phyloP scores from a whole-genome alignment of 768 basidiomycete species.

The Lentinus brumalis region DNA sequence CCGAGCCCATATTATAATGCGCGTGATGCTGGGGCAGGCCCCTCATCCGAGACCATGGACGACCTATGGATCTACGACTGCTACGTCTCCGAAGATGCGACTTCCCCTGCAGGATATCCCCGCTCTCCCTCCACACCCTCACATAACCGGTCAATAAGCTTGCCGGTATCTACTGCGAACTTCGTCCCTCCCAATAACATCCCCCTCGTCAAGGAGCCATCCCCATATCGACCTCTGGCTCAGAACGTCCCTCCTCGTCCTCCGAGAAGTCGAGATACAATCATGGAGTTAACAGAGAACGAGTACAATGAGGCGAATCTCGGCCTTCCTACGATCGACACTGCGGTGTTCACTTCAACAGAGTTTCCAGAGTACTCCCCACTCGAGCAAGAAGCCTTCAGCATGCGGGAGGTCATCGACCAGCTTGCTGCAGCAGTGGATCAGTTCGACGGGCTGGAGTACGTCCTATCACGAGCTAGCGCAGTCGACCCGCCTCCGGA shows the following conservation, averaged over 20 bases:
- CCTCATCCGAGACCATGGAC: constrained; percentile 13
- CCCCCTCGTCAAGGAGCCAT: constrained; percentile 13
- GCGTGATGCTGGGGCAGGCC: constrained; percentile 5
- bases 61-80: constrained; percentile 22
- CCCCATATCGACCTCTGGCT: constrained; percentile 3
- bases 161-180: constrained; percentile 11
- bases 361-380: constrained; percentile 19
- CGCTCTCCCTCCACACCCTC: constrained; percentile 12
- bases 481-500: background rate
- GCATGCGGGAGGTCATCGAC: constrained; percentile 19
- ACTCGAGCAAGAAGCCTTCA: constrained; percentile 18
- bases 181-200: constrained; percentile 7
- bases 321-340: constrained; percentile 6
- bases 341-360: constrained; percentile 9
- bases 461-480: background rate
- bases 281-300: background rate
- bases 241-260: constrained; percentile 1
- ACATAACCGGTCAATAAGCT: constrained; percentile 14
- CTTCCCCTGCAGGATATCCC: constrained; percentile 13
- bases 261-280: background rate
- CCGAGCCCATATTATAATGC: constrained; percentile 4
- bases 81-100: constrained; percentile 16
- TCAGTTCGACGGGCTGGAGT: constrained; percentile 10
- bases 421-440: constrained; percentile 13
- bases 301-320: background rate